A percentile compares a stretch with the other conserved stretches of the same genome.
phyloP scores from a whole-genome alignment of 345 rosid species.

The Citrus hindsii region DNA sequence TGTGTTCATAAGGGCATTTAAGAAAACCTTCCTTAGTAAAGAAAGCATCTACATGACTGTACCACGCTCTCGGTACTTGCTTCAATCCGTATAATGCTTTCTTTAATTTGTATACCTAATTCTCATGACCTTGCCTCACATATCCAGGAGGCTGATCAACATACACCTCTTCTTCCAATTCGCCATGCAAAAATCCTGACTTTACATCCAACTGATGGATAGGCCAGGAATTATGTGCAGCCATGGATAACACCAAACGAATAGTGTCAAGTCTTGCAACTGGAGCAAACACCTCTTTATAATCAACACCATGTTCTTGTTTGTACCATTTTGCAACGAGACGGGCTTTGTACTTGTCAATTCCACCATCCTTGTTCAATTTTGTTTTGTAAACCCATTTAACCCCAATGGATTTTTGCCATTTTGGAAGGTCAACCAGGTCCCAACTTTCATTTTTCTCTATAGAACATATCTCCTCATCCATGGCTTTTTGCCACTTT shows the following conservation, averaged over 20 bases:
- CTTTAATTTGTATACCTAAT: neutral
- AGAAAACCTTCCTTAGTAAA: neutral
- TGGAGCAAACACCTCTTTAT: neutral
- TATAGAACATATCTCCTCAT: neutral
- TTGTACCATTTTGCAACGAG: neutral
- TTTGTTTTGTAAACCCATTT: constrained; percentile 2
- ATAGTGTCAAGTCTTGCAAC: too few relatives aligned
- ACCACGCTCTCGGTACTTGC: neutral
- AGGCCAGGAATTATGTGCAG: neutral
- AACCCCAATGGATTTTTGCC: neutral
- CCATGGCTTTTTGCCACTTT: neutral
- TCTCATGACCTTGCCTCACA: neutral
- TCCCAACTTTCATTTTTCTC: neutral
- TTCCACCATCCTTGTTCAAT: neutral
- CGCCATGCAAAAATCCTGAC: neutral
- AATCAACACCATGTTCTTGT: neutral
- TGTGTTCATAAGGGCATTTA: neutral
- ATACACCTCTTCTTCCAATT: neutral
- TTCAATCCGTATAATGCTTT: neutral
- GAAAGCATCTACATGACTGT: neutral
- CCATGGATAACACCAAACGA: neutral
- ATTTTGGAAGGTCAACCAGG: neutral
- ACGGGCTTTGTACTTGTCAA: neutral
- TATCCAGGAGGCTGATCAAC: neutral
- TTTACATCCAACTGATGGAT: constrained; percentile 1